Percentiles rank a stretch among this genome's conserved stretches.
These are phyloP conservation scores for Phragmites australis DNA, from an alignment of 176 grass and related monocot species.

Conservation along the genomic window DNA sequence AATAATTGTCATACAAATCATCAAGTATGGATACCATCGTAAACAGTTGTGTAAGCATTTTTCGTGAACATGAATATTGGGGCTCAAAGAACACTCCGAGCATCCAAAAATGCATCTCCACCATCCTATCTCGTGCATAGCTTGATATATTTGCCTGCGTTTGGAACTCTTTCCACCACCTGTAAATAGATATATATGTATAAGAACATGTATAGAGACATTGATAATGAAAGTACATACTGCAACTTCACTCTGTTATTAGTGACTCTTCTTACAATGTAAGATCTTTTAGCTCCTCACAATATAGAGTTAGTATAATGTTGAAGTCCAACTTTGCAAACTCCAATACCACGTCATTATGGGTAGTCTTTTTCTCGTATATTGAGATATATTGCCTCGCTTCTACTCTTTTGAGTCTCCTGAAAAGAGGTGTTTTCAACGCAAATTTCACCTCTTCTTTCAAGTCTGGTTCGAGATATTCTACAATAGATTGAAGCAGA, in stretches of 20 bases:
- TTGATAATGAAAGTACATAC: not conserved
- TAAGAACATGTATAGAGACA: not conserved
- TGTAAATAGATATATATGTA: not conserved
- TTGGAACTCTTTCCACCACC: conserved; percentile 49
- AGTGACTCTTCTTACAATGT: conserved; percentile 4
- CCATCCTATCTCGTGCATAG: too few species aligned
- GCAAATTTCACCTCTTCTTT: too few species aligned
- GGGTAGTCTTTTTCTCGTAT: not conserved
- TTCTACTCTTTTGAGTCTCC: too few species aligned
- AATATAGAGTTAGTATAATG: conserved; percentile 25
- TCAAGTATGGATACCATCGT: not conserved
- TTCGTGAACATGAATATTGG: conserved; percentile 8
- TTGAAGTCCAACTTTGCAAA: conserved; percentile 39
- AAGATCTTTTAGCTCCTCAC: conserved; percentile 37
- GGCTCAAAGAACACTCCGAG: not conserved
- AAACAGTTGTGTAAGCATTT: not conserved
- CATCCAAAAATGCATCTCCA: conserved; percentile 6
- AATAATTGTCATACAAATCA: not conserved
- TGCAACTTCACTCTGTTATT: not conserved
- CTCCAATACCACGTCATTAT: conserved; percentile 17
- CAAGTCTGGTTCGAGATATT: too few species aligned
- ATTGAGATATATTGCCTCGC: too few species aligned
- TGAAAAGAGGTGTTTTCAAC: too few species aligned
- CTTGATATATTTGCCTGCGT: not conserved
- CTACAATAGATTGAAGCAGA: not conserved